Evolutionary conservation across 495 filamentous ascomycete species (phyloP), one percentile per base, ranked within the genome.

Genomic region (Aspergillus indologenus): DNA sequence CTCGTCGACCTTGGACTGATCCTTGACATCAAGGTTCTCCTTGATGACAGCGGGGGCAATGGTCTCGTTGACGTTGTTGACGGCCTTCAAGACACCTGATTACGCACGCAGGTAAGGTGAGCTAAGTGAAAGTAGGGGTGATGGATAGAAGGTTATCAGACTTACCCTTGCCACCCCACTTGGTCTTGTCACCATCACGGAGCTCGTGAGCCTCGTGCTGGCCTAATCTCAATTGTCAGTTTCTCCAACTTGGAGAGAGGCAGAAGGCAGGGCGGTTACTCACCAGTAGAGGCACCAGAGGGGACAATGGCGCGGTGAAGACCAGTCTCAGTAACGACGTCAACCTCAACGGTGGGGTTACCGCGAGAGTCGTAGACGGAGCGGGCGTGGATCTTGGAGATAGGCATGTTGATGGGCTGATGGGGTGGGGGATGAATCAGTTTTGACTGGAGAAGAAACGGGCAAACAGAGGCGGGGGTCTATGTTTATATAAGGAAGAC

Each of bases 281-380:
- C 71, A 94, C 91, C 92, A 68, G 94, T 97, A 65, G 94, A 98
- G 71, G 94, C 94, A 74, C 95, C 94, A 57, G 94, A 97, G 65
- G 94, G 94, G 63, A 99, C 95, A 77, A 98, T 98, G 75, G 94
- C 94, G 71, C 95, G 91, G 86, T 98, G 92, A 44, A 99, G 87
- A 67, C 95, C 95, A 66, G 88, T 93, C 79, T 93, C 90, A 63
- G 93, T 98, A 77, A 95, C 88, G 71, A 99, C 85, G 74, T 98
- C 95, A 64, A 98, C 95, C 79, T 91, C 88, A 68, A 93, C 90
- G 73, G 91, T 96, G 64, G 91, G 91, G 83, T 96, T 98, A 73
- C 94, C 95, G 72, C 95, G 95, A 74, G 94, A 98, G 86, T 99
- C 95, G 84, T 99, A 99, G 81, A 99, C 91, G 65, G 87, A 90